Base-by-base conservation (phyloP, 2,329 filamentous ascomycete species). In the Diaporthe humulicola region DNA sequence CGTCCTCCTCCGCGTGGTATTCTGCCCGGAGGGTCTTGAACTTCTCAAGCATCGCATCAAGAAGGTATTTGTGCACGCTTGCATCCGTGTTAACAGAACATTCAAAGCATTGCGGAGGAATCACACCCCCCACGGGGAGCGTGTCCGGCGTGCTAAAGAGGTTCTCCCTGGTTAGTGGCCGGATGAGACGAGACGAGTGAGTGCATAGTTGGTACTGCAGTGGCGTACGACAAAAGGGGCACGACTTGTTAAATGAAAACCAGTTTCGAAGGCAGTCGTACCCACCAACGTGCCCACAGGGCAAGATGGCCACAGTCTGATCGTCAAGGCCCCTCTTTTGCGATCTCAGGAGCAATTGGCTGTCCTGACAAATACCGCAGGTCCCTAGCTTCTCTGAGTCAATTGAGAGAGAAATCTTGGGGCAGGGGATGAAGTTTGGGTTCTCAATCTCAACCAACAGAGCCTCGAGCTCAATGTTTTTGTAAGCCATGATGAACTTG, bases 221-320 rank as follows among this genome's bases (percentile, higher is more conserved):
- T 2, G 33, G 52, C 1, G 40, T n/a, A 0, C 73, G 48, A 48
- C 75, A 76, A 40, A 76, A 74, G 2, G 75, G 75, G 28, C 75
- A 76, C 1, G 70, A 38, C 28, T 64, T n/a, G 7, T 72, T 71
- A 19, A 6, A 15, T 1, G 30, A 25, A 3, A 76, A 66, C 56
- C 69, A 76, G 12, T 15, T 42, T 10, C 10, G 22, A 2, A 76
- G 28, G 22, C 75, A 76, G 1, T 38, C 36, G 14, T 57, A 45
- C 2, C 75, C 73, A 4, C 56, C 75, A 7, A 74, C n/a, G 10
- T 76, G 75, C 2, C 73, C 75, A 14, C 75, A 76, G 19, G 75
- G 75, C 1, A 76, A 2, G 2, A 74, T 69, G 1, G 73, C 70
- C 15, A 76, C 19, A 0, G 45, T 52, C 6, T 22, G 3, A 6